A percentile compares a stretch with the other conserved stretches of the same genome.
These are phyloP conservation scores for Colletotrichum tofieldiae DNA, from an alignment of 2,329 filamentous ascomycete species.

Conservation along the genomic window DNA sequence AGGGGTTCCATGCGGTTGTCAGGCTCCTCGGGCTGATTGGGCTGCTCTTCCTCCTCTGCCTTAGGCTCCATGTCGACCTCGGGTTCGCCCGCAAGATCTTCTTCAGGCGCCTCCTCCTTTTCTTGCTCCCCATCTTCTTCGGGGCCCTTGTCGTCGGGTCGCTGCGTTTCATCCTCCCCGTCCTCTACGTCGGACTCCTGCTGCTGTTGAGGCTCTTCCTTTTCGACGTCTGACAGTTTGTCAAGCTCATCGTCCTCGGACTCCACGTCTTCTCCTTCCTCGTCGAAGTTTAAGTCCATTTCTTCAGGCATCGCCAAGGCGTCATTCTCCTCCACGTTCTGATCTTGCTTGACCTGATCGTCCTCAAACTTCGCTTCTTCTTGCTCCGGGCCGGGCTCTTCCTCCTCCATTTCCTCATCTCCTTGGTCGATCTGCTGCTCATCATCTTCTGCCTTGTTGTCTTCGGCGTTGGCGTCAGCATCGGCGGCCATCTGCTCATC, in stretches of 20 bases:
- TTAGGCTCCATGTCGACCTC: constrained; percentile 64
- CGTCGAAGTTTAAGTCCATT: constrained; percentile 87
- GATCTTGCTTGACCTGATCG: constrained; percentile 75
- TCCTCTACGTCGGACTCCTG: constrained; percentile 56
- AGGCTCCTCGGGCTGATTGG: constrained; percentile 54
- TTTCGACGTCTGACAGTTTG: constrained; percentile 68
- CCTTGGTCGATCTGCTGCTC: constrained; percentile 60
- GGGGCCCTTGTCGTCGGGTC: constrained; percentile 48
- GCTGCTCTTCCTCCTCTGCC: constrained; percentile 65
- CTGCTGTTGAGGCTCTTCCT: constrained; percentile 55
- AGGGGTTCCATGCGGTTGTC: constrained; percentile 53
- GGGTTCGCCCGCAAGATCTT: constrained; percentile 54
- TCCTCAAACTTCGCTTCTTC: constrained; percentile 70
- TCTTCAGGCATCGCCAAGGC: constrained; percentile 89
- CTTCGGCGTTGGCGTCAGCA: constrained; percentile 67
- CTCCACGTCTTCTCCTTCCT: constrained; percentile 71
- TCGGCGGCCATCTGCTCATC: constrained; percentile 73
- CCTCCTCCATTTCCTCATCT: constrained; percentile 62
- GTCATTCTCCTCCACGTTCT: constrained; percentile 86
- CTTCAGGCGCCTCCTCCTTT: constrained; percentile 57
- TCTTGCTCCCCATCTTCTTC: constrained; percentile 51
- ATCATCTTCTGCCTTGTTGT: constrained; percentile 60
- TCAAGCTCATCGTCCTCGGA: constrained; percentile 72
- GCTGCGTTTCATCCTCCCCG: constrained; percentile 51
- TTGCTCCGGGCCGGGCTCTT: constrained; percentile 72